A percentile compares a stretch with the other conserved stretches of the same genome.
These are phyloP conservation scores for Malus hybrid DNA, from an alignment of 331 rosid genomes.

Conservation along the genomic window DNA sequence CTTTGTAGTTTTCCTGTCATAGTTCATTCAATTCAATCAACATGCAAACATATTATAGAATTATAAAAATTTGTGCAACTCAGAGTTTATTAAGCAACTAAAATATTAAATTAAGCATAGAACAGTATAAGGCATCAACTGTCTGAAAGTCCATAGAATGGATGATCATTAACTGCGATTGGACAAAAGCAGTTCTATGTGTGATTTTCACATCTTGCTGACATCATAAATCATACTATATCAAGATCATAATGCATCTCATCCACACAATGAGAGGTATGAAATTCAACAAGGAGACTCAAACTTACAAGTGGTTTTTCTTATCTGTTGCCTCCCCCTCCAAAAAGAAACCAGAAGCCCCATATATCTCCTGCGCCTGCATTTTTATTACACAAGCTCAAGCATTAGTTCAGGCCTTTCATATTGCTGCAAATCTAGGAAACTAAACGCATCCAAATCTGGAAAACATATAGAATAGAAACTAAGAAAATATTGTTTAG, in stretches of 20 bases:
- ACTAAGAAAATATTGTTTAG: background rate
- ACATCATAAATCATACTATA: background rate
- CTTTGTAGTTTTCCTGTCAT: slow-evolving; percentile 61
- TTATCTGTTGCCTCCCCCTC: slow-evolving; percentile 38
- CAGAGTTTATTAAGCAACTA: background rate
- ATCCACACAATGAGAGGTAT: background rate
- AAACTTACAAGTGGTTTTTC: slow-evolving; percentile 52
- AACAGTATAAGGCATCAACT: background rate
- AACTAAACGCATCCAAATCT: background rate
- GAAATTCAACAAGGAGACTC: background rate
- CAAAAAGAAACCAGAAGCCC: slow-evolving; percentile 92
- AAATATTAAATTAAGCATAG: background rate
- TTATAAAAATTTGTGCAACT: background rate
- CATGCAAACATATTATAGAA: background rate
- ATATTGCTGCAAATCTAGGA: background rate
- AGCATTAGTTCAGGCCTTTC: slow-evolving; percentile 17
- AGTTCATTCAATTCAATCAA: slow-evolving; percentile 1
- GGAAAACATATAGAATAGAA: background rate
- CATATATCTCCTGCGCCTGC: slow-evolving; percentile 85
- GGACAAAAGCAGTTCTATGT: background rate
- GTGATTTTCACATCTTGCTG: background rate
- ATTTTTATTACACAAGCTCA: slow-evolving; percentile 28
- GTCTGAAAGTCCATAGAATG: background rate
- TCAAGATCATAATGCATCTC: background rate
- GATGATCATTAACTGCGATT: background rate